Base-by-base conservation (phyloP, 805 yeast genomes). In the Metschnikowia orientalis region DNA sequence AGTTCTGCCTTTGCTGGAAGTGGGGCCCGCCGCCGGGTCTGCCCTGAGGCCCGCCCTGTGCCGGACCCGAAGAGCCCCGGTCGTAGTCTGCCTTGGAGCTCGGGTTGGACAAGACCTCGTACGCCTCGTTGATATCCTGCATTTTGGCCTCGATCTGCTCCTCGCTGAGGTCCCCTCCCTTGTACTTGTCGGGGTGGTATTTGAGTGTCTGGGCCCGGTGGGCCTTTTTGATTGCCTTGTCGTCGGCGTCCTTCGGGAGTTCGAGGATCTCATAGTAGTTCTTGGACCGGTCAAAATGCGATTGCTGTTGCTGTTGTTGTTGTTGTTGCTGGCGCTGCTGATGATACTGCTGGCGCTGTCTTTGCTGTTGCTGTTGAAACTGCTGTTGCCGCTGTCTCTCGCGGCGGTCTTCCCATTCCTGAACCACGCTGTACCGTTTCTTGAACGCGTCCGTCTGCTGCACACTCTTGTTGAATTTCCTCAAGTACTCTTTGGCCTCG, bases 51-150 rank as follows among this genome's bases (percentile, higher is more conserved):
- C 21, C 31, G 10, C 30, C 33, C 26, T 32, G 40, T 8, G 28
- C 36, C 7, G 35, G 28, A n/a, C 30, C 37, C n/a, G n/a, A n/a
- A n/a, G n/a, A n/a, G 10, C 79, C 80, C 16, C 63, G 44, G 53
- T 89, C 95, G 50, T 83, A 90, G 28, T 77, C 72, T 27, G 64
- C 72, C 38, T 79, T 71, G 38, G 73, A 62, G 27, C 77, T 82
- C 2, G 75, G 74, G 45, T 83, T 77, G 7, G 88, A 74, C 22
- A 90, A 66, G 2, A 81, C 79, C 53, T 88, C 97, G 57, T 92
- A 88, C 0, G 97, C 97, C 52, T 83, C 86, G 57, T 90, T 92
- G 42, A 90, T 84, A 35, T 81, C 89, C 29, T 94, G 87, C 89
- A 90, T 92, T 49, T 83, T 85, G 30, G 66, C 66, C 57, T 87